These are phyloP conservation scores for Mucor plumbeus DNA, from an alignment of 371 early-diverging fungal genomes.

Conservation along the genomic window DNA sequence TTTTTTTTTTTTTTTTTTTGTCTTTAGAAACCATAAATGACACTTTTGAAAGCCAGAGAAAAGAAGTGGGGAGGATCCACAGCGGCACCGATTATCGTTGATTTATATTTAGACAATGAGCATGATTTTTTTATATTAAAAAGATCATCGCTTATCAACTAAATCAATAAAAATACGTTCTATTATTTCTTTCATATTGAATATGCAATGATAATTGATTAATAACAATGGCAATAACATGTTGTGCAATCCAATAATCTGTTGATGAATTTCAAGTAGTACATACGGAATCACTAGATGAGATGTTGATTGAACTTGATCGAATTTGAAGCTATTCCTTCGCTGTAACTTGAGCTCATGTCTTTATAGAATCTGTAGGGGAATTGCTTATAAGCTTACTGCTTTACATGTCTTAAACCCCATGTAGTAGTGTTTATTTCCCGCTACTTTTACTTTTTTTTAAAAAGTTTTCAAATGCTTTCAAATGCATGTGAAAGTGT, in stretches of 20 bases:
- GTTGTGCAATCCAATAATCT: neutral
- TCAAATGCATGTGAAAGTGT: too few relatives aligned
- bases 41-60: neutral
- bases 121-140: neutral
- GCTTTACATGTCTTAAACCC: too few relatives aligned
- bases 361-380: too few relatives aligned
- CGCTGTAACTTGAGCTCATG: neutral
- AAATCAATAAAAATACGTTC: too few relatives aligned
- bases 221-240: neutral
- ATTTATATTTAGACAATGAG: neutral
- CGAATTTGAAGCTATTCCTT: too few relatives aligned
- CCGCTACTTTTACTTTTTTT: too few relatives aligned
- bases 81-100: neutral
- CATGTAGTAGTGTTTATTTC: too few relatives aligned
- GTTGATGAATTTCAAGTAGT: slow-evolving; percentile 1
- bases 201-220: neutral
- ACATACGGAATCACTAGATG: neutral
- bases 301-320: neutral
- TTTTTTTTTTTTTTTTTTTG: neutral
- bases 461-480: too few relatives aligned
- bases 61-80: neutral
- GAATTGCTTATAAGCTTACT: too few relatives aligned
- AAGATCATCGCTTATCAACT: neutral
- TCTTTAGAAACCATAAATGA: neutral
- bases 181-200: too few relatives aligned